Percentiles rank a stretch among this genome's conserved stretches.
phyloP scores from a whole-genome alignment of 2,329 filamentous ascomycete species.

The Xylariaceae sp. region DNA sequence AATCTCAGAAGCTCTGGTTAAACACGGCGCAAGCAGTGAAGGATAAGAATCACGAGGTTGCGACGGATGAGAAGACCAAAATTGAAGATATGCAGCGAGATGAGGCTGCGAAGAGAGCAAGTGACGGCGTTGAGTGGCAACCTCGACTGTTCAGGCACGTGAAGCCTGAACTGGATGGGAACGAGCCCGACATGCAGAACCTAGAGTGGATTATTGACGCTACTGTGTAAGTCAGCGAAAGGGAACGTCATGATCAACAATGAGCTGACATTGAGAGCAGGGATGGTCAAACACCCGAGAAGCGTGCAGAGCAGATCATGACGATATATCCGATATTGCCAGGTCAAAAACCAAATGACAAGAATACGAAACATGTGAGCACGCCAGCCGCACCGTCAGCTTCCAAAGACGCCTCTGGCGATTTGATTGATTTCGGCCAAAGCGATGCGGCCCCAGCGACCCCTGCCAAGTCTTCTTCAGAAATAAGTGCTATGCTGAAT shows the following conservation, averaged over 20 bases:
- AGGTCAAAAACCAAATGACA: slow-evolving; percentile 60
- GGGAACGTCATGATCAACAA: neutral
- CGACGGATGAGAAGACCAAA: slow-evolving; percentile 93
- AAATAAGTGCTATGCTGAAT: slow-evolving; percentile 43
- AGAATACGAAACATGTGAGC: slow-evolving; percentile 36
- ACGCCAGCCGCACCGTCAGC: slow-evolving; percentile 14
- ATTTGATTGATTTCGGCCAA: slow-evolving; percentile 58
- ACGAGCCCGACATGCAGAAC: slow-evolving; percentile 79
- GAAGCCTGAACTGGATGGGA: slow-evolving; percentile 62
- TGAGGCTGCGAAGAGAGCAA: slow-evolving; percentile 74
- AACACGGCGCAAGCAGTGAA: slow-evolving; percentile 78
- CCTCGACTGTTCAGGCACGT: slow-evolving; percentile 80
- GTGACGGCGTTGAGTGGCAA: slow-evolving; percentile 80
- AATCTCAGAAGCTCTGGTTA: slow-evolving; percentile 85
- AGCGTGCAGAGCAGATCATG: slow-evolving; percentile 77
- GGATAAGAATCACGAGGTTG: slow-evolving; percentile 78
- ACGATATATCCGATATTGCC: slow-evolving; percentile 80
- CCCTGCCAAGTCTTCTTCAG: slow-evolving; percentile 15
- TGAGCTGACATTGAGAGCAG: slow-evolving; percentile 18
- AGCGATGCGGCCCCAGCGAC: slow-evolving; percentile 27
- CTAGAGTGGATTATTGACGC: slow-evolving; percentile 95
- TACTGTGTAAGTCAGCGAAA: slow-evolving; percentile 61
- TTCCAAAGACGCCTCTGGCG: slow-evolving; percentile 25
- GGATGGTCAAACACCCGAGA: slow-evolving; percentile 61
- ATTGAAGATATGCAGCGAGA: slow-evolving; percentile 90